Conservation (phyloP, 78 protist genomes). For the Neovahlkampfia damariscottae region DNA sequence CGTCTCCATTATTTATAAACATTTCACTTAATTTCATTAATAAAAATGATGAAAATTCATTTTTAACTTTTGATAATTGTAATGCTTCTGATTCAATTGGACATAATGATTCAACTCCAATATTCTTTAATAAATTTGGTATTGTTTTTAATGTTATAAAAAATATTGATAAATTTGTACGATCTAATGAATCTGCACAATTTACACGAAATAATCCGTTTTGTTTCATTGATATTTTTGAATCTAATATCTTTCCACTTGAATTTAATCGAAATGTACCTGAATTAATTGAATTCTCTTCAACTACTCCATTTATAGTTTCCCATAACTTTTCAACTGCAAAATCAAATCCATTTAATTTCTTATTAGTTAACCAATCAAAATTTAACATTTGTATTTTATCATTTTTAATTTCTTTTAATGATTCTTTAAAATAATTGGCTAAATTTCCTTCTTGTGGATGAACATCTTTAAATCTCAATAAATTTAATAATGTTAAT, state of each 20-base stretch:
- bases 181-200: slow-evolving; percentile 16
- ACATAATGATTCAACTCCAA: not conserved
- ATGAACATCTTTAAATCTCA: not conserved
- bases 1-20: slow-evolving; percentile 13
- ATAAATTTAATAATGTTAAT: not conserved
- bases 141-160: not conserved
- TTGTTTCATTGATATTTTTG: not conserved
- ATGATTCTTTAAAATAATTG: not conserved
- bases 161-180: slow-evolving; percentile 3
- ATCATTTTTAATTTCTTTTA: slow-evolving; percentile 6
- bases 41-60: not conserved
- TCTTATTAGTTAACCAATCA: slow-evolving; percentile 4
- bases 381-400: not conserved
- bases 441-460: not conserved
- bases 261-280: too few relatives aligned
- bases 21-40: not conserved
- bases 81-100: not conserved
- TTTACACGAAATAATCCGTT: slow-evolving; percentile 11
- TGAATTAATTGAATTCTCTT: too few relatives aligned
- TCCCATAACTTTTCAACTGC: slow-evolving; percentile 16
- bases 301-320: too few relatives aligned
- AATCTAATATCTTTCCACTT: not conserved
- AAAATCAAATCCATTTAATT: not conserved
- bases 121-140: not conserved
- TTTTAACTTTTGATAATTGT: not conserved